phyloP scores from a whole-genome alignment of 208 protist genomes.

The Blechomonas ayalai region DNA sequence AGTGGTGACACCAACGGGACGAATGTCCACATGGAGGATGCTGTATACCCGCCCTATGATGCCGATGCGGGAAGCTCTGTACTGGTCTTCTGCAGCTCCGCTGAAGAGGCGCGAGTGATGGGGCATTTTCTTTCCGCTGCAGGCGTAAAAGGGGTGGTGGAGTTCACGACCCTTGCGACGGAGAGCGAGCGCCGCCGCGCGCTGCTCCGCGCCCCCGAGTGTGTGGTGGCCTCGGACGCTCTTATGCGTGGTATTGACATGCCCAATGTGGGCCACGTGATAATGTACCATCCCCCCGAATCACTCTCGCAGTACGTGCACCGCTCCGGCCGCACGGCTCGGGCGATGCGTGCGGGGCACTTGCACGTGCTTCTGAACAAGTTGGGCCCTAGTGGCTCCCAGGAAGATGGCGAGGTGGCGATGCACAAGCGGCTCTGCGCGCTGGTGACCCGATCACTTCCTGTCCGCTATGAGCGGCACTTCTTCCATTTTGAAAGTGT shows the following conservation, averaged over 20 bases:
- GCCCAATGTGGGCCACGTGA: constrained; percentile 74
- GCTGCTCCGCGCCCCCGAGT: constrained; percentile 33
- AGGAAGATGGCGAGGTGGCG: constrained; percentile 69
- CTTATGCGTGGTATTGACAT: constrained; percentile 90
- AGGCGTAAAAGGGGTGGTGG: constrained; percentile 44
- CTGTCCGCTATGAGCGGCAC: constrained; percentile 62
- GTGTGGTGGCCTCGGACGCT: constrained; percentile 80
- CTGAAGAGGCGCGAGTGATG: constrained; percentile 85
- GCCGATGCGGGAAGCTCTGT: constrained; percentile 58
- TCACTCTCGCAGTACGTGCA: constrained; percentile 95
- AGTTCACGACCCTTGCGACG: constrained; percentile 81
- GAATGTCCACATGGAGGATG: background rate
- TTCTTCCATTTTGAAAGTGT: constrained; percentile 75
- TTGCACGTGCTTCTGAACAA: constrained; percentile 79
- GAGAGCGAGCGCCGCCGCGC: constrained; percentile 66
- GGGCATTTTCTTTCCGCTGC: constrained; percentile 79
- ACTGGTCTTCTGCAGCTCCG: constrained; percentile 77
- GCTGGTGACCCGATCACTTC: constrained; percentile 45
- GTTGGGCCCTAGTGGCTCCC: constrained; percentile 40
- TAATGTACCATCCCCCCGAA: constrained; percentile 86
- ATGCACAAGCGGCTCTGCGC: constrained; percentile 44
- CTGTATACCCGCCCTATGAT: constrained; percentile 33
- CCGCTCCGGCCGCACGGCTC: constrained; percentile 93
- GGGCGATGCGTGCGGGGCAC: constrained; percentile 84
- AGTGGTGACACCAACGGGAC: background rate